These are phyloP conservation scores for Colletotrichum tofieldiae DNA, from an alignment of 2,329 filamentous ascomycete species.

Conservation along the genomic window DNA sequence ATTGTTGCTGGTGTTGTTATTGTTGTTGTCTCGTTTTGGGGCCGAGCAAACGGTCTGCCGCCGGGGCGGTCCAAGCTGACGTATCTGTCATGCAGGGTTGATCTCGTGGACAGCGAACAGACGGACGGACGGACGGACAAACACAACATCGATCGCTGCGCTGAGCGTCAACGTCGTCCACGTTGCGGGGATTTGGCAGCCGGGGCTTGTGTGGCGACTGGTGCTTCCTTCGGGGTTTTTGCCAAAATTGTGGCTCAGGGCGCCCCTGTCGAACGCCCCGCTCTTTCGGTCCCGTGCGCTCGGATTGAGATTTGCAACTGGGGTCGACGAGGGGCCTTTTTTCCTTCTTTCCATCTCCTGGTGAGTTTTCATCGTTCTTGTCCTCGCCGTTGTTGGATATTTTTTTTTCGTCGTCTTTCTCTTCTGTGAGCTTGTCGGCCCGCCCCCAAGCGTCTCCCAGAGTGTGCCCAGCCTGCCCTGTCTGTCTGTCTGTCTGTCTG, in stretches of 20 bases:
- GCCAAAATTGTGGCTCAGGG: slow-evolving; percentile 5
- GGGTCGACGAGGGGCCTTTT: background rate
- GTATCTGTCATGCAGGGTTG: background rate
- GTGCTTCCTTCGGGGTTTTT: background rate
- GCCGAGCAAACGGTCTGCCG: background rate
- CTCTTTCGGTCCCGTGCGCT: slow-evolving; percentile 27
- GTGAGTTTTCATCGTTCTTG: background rate
- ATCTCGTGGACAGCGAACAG: background rate
- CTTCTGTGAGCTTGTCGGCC: background rate
- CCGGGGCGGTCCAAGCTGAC: slow-evolving; percentile 18
- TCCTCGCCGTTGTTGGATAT: no score
- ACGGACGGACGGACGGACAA: background rate
- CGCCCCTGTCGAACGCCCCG: background rate
- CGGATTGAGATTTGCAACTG: slow-evolving; percentile 35
- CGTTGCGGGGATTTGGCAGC: background rate
- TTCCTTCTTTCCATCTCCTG: background rate
- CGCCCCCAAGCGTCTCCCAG: no score
- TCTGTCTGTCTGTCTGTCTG: no score
- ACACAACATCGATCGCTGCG: background rate
- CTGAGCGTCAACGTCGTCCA: background rate
- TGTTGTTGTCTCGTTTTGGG: background rate
- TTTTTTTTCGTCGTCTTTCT: background rate
- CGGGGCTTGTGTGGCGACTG: background rate
- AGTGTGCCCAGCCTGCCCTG: no score
- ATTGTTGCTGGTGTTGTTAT: background rate